A percentile compares a stretch with the other conserved stretches of the same genome.
These are phyloP conservation scores for Lepidium didymum DNA, from an alignment of 345 rosid genomes.

Conservation along the genomic window DNA sequence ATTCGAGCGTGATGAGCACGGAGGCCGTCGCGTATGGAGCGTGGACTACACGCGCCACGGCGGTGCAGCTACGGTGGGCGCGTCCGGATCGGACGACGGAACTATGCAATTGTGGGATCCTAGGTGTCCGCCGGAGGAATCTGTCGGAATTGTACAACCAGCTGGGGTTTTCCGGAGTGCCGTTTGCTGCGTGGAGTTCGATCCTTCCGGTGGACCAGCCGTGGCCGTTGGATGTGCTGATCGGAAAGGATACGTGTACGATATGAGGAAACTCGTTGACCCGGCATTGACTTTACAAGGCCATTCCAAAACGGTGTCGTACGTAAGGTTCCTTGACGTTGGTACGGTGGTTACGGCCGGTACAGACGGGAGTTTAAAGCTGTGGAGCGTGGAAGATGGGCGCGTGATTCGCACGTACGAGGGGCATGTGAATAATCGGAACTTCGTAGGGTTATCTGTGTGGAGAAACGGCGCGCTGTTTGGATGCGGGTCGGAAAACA, in stretches of 20 bases:
- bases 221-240: slow-evolving; percentile 80
- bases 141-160: slow-evolving; percentile 44
- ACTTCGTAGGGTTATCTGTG: slow-evolving; percentile 80
- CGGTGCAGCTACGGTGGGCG: slow-evolving; percentile 43
- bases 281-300: slow-evolving; percentile 50
- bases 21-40: slow-evolving; percentile 88
- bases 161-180: slow-evolving; percentile 34
- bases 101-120: slow-evolving; percentile 89
- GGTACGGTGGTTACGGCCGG: slow-evolving; percentile 45
- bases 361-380: slow-evolving; percentile 71
- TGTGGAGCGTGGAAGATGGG: slow-evolving; percentile 41
- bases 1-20: slow-evolving; percentile 92
- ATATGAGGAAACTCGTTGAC: slow-evolving; percentile 43
- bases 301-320: slow-evolving; percentile 67
- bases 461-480: slow-evolving; percentile 69
- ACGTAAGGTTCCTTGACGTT: slow-evolving; percentile 45
- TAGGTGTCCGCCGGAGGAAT: slow-evolving; percentile 41
- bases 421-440: slow-evolving; percentile 68
- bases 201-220: slow-evolving; percentile 46
- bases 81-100: slow-evolving; percentile 90
- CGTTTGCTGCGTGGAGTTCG: slow-evolving; percentile 72
- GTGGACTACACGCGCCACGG: slow-evolving; percentile 50
- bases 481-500: slow-evolving; percentile 82
- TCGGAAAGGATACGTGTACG: slow-evolving; percentile 58
- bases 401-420: slow-evolving; percentile 47